Evolutionary conservation across 2,329 filamentous ascomycete species (phyloP).

Genomic region (Decorospora gaudefroyi): DNA sequence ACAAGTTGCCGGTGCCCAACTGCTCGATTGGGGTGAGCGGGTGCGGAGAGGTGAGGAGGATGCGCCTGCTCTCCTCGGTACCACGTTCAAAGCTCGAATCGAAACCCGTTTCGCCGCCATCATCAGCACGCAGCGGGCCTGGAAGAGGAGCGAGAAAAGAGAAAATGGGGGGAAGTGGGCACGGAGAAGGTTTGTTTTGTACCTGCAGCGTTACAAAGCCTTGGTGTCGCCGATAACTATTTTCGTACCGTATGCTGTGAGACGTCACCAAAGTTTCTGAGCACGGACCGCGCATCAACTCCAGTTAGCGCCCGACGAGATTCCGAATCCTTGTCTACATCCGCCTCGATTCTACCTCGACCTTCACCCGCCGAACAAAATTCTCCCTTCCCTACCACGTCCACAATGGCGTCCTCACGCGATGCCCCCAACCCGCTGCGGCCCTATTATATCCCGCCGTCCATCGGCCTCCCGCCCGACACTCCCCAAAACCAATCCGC

Average conservation of each 20-base stretch:
- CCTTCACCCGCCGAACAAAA: background rate
- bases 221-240: constrained; percentile 17
- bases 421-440: constrained; percentile 65
- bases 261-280: constrained; percentile 19
- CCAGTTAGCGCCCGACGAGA: no score
- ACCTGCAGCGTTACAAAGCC: constrained; percentile 9
- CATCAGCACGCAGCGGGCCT: background rate
- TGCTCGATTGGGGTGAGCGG: no score
- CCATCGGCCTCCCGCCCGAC: constrained; percentile 63
- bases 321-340: constrained; percentile 9
- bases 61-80: constrained; percentile 11
- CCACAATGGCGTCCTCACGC: constrained; percentile 51
- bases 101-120: constrained; percentile 25
- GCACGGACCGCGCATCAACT: constrained; percentile 10
- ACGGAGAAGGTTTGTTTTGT: constrained; percentile 3
- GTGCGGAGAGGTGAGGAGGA: no score
- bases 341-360: background rate
- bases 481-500: constrained; percentile 42
- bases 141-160: background rate
- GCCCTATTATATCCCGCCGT: constrained; percentile 72
- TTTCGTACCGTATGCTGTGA: constrained; percentile 22
- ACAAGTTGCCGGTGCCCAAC: constrained; percentile 16
- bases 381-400: background rate
- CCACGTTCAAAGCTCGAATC: constrained; percentile 9
- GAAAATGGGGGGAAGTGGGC: background rate